These are phyloP conservation scores for Vishniacozyma victoriae DNA, from an alignment of 768 basidiomycete species.

Conservation along the genomic window DNA sequence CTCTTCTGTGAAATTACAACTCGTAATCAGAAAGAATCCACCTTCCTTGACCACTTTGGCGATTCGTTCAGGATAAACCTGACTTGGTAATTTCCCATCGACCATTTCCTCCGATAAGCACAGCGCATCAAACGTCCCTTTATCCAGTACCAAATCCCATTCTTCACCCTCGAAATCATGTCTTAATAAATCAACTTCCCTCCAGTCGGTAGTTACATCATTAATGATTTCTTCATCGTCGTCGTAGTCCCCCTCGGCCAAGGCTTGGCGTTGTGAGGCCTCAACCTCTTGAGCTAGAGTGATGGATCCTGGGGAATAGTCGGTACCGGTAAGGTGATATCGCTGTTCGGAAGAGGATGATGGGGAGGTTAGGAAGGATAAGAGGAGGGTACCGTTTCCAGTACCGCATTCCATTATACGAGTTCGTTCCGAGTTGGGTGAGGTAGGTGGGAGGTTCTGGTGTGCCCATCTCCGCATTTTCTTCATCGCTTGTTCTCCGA, in stretches of 20 bases:
- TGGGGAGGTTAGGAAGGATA: conserved; percentile 38
- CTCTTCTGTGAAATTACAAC: conserved; percentile 50
- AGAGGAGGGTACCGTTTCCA: conserved; percentile 48
- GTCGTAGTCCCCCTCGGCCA: conserved; percentile 25
- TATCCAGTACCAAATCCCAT: conserved; percentile 49
- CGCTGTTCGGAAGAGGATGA: conserved; percentile 7
- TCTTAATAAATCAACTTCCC: conserved; percentile 37
- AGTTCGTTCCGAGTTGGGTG: conserved; percentile 10
- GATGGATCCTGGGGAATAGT: conserved; percentile 48
- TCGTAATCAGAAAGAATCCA: conserved; percentile 49
- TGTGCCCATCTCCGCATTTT: conserved; percentile 50
- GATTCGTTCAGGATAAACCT: conserved; percentile 46
- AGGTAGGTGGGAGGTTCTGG: conserved; percentile 35
- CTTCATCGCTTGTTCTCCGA: conserved; percentile 48
- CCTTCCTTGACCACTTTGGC: conserved; percentile 41
- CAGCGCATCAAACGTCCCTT: conserved; percentile 51
- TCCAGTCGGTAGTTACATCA: conserved; percentile 25
- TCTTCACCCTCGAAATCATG: conserved; percentile 27
- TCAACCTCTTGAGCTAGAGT: conserved; percentile 41
- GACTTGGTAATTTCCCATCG: conserved; percentile 34
- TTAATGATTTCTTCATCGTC: conserved; percentile 36
- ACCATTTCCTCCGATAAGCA: conserved; percentile 40
- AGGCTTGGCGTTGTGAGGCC: conserved; percentile 7
- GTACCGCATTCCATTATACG: conserved; percentile 48
- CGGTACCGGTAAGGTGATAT: conserved; percentile 48